Base-by-base conservation (phyloP, 225 moss, liverwort and hornwort genomes). In the Physcomitrellopsis africana region DNA sequence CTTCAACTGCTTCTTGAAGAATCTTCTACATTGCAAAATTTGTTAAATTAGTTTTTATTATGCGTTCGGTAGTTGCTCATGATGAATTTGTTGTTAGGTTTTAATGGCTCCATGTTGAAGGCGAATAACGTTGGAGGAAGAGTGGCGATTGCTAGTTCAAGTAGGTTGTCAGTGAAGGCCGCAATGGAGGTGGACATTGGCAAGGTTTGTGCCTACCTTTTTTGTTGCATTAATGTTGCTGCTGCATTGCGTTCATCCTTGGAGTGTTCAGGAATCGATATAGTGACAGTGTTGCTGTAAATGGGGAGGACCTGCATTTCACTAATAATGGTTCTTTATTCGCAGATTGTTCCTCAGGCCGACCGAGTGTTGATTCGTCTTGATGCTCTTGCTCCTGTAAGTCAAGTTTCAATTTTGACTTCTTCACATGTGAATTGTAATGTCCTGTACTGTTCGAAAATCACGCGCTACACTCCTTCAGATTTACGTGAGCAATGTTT, bases 291-390 rank as follows among this genome's bases (percentile, higher is more conserved):
- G 7, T 7, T 37, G 32, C 7, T 37, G 7, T 37, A 1, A 37
- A 37, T 37, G 32, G 32, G 4, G 32, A 24, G 32, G 7, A 37
- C 32, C 5, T 5, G 7, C 4, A 37, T 37, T 37, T 37, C 32
- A 5, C 7, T 37, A 22, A 8, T 63, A 2, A 13, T 9, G 37
- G 29, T 29, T 19, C 20, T 61, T 51, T 19, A 61, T 63, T 27
- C 61, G 49, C 59, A 80, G 80, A 63, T 80, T 63, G 84, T 82
- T 48, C 93, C 90, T 68, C 93, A 93, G 80, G 89, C 86, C n/a
- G 90, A 93, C 69, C 87, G 93, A 72, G 86, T 93, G 10, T 77
- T 93, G 81, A 63, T 93, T 11, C 89, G 89, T 51, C 81, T 93
- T 24, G 78, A 89, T 37, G 32, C 77, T 8, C 56, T 86, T 49